Evolutionary conservation across 805 yeast species (phyloP).

Genomic region (Hanseniaspora clermontiae): DNA sequence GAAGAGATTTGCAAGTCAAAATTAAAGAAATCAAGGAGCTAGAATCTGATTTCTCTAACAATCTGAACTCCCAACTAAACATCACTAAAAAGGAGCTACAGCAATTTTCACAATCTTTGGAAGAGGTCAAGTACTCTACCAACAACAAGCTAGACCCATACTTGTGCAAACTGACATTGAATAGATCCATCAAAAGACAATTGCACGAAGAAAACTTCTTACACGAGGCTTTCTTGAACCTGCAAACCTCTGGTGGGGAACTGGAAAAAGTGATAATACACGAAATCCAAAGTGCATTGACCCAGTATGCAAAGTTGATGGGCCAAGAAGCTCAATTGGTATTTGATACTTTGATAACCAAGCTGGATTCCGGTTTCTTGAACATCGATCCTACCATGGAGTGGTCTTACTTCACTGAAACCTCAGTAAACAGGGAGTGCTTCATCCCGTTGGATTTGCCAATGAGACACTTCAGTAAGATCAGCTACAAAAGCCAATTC

Average conservation of each 20-base stretch:
- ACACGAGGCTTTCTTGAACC: constrained; percentile 76
- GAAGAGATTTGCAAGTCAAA: constrained; percentile 66
- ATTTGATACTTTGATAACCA: constrained; percentile 51
- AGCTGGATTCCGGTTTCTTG: constrained; percentile 55
- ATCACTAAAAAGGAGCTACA: constrained; percentile 48
- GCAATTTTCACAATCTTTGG: constrained; percentile 49
- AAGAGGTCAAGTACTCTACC: constrained; percentile 40
- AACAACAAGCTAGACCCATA: constrained; percentile 63
- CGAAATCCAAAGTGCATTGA: constrained; percentile 74
- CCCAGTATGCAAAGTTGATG: constrained; percentile 54
- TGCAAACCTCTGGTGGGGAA: constrained; percentile 78
- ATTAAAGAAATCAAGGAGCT: constrained; percentile 76
- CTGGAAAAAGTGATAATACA: constrained; percentile 76
- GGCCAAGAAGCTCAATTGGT: constrained; percentile 65
- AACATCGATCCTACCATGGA: constrained; percentile 69
- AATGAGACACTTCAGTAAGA: constrained; percentile 47
- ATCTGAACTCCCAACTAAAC: constrained; percentile 54
- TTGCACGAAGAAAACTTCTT: constrained; percentile 72
- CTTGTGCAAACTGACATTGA: constrained; percentile 55
- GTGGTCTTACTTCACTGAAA: constrained; percentile 43
- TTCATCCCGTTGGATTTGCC: constrained; percentile 63
- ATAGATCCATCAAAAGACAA: constrained; percentile 65
- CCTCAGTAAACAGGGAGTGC: constrained; percentile 23
- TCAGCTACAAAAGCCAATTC: constrained; percentile 53
- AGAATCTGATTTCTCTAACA: constrained; percentile 73